These are phyloP conservation scores for Globisporangium solare DNA, from an alignment of 352 stramenopile genomes.

Conservation along the genomic window DNA sequence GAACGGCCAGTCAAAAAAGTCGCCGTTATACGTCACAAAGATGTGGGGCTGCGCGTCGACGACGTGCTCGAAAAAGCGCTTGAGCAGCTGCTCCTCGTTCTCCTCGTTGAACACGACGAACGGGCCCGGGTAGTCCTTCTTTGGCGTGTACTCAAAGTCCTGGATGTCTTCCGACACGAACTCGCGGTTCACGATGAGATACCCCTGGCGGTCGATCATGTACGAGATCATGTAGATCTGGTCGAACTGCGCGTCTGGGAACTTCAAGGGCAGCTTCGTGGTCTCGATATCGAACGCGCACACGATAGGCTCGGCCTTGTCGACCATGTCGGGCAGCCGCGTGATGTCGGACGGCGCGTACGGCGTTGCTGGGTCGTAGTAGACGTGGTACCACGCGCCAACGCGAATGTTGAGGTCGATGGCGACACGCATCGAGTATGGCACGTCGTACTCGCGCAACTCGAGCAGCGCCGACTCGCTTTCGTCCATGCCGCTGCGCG, in stretches of 20 bases:
- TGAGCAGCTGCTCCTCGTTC: constrained; percentile 78
- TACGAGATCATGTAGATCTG: constrained; percentile 98
- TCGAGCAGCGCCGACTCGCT: constrained; percentile 83
- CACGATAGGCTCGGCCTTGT: constrained; percentile 92
- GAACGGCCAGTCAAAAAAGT: constrained; percentile 99
- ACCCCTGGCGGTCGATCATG: constrained; percentile 96
- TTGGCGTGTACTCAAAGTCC: constrained; percentile 99
- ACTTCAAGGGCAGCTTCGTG: constrained; percentile 98
- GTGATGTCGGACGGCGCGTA: constrained; percentile 49
- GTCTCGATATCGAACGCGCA: constrained; percentile 99
- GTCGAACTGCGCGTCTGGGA: constrained; percentile 95
- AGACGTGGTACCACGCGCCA: constrained; percentile 96
- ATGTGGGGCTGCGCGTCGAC: constrained; percentile 94
- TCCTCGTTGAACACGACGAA: constrained; percentile 98
- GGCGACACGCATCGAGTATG: constrained; percentile 94
- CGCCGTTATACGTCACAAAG: constrained; percentile 99
- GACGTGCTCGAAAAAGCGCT: constrained; percentile 89
- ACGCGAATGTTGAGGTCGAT: constrained; percentile 97
- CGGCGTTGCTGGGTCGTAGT: constrained; percentile 58
- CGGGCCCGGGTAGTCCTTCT: constrained; percentile 83
- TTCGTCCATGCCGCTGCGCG: constrained; percentile 34
- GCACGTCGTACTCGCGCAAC: constrained; percentile 98
- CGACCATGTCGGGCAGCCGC: constrained; percentile 82
- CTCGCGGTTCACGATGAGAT: constrained; percentile 96
- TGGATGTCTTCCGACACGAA: constrained; percentile 97